A percentile compares a stretch with the other conserved stretches of the same genome.
Conservation (phyloP, 371 early-diverging fungal genomes). For the Umbelopsis sp. region DNA sequence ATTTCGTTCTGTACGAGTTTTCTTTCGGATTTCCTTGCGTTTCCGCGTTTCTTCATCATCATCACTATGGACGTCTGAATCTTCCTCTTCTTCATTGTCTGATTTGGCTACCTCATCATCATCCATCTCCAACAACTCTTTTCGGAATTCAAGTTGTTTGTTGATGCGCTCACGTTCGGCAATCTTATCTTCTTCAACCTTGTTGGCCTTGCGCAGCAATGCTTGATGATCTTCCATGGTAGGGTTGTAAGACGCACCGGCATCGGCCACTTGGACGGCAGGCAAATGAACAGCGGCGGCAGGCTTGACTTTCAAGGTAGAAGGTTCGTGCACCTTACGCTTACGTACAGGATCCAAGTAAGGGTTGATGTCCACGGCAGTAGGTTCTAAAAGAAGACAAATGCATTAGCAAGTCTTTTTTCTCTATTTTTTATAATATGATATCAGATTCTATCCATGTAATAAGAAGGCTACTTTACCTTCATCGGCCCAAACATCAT, state of each 20-base stretch:
- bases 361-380: constrained; percentile 3
- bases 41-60: constrained; percentile 31
- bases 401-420: no score
- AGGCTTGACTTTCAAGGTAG: constrained; percentile 51
- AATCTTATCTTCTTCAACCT: constrained; percentile 53
- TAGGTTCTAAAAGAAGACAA: neutral
- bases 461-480: constrained; percentile 18
- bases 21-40: constrained; percentile 42
- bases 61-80: constrained; percentile 19
- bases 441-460: no score
- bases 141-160: constrained; percentile 48
- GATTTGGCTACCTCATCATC: constrained; percentile 63
- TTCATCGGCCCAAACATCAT: constrained; percentile 60
- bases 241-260: constrained; percentile 94
- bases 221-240: constrained; percentile 78
- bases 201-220: constrained; percentile 47
- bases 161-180: constrained; percentile 52
- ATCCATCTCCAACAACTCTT: constrained; percentile 44
- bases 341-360: constrained; percentile 32
- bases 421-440: no score
- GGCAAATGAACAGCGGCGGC: constrained; percentile 50
- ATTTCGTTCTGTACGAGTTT: constrained; percentile 46
- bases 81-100: constrained; percentile 55
- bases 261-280: constrained; percentile 76
- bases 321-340: constrained; percentile 56